Conservation (phyloP, 495 filamentous ascomycete genomes). For the Tuber microsphaerosporum region DNA sequence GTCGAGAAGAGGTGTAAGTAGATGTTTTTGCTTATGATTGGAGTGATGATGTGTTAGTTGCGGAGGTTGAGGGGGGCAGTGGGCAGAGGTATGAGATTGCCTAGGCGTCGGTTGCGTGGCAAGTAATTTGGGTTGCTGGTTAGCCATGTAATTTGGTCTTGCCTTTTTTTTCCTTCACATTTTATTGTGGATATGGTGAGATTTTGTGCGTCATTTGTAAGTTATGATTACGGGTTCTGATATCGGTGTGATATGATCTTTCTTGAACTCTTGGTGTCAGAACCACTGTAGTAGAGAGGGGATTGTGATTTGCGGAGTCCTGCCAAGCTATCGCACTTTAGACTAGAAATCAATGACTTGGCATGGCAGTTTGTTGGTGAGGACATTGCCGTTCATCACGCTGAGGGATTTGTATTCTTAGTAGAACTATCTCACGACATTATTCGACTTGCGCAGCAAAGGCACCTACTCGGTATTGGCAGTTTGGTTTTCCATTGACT, state of each 20-base stretch:
- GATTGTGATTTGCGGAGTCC: neutral
- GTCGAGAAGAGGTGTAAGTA: conserved; percentile 76
- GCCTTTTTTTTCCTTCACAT: neutral
- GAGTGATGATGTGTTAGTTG: neutral
- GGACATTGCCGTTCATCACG: neutral
- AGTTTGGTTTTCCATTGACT: neutral
- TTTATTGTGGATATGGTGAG: neutral
- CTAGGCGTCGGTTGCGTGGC: neutral
- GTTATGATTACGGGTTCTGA: neutral
- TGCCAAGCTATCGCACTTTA: neutral
- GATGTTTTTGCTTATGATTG: neutral
- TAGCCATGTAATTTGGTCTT: neutral
- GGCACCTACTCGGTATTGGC: neutral
- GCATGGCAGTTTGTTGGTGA: neutral
- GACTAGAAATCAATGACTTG: neutral
- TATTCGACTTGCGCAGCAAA: neutral
- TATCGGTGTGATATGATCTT: neutral
- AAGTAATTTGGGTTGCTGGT: neutral
- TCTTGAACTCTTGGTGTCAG: neutral
- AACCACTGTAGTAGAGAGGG: neutral
- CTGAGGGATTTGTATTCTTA: neutral
- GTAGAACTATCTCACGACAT: neutral
- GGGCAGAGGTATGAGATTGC: neutral
- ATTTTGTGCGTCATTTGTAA: neutral
- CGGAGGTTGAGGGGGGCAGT: neutral